Evolutionary conservation across 805 yeast genomes (phyloP).

Genomic region (Metschnikowia cubensis): DNA sequence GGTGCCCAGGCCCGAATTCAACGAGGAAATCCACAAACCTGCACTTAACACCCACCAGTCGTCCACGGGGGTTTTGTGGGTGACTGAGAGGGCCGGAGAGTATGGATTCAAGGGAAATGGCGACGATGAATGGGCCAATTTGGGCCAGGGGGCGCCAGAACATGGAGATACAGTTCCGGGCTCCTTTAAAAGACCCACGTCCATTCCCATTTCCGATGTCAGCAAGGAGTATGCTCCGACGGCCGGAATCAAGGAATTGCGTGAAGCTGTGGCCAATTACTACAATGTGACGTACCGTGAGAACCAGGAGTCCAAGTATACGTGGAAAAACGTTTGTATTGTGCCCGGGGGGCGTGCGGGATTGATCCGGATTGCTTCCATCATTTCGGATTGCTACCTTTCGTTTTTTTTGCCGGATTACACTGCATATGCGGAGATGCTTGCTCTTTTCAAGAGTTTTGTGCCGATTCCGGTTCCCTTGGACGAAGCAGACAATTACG

Average conservation of each 20-base stretch:
- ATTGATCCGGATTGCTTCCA: slow-evolving; percentile 57
- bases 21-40: slow-evolving; percentile 47
- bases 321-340: slow-evolving; percentile 57
- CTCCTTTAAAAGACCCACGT: slow-evolving; percentile 50
- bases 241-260: slow-evolving; percentile 49
- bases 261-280: slow-evolving; percentile 55
- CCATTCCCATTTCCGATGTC: slow-evolving; percentile 44
- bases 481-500: slow-evolving; percentile 53
- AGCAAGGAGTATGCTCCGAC: slow-evolving; percentile 59
- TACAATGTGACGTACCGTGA: slow-evolving; percentile 53
- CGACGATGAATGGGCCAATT: slow-evolving; percentile 48
- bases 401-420: slow-evolving; percentile 61
- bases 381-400: slow-evolving; percentile 54
- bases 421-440: slow-evolving; percentile 64
- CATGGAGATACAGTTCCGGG: slow-evolving; percentile 58
- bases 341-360: slow-evolving; percentile 68
- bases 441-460: slow-evolving; percentile 57
- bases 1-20: slow-evolving; percentile 43
- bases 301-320: slow-evolving; percentile 48
- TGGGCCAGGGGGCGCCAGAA: slow-evolving; percentile 66
- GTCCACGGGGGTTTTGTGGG: slow-evolving; percentile 63
- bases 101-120: slow-evolving; percentile 46
- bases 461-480: slow-evolving; percentile 62
- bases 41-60: slow-evolving; percentile 57
- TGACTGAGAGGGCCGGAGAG: slow-evolving; percentile 56